phyloP scores from a whole-genome alignment of 116 monocot species.

The Cymodocea nodosa region DNA sequence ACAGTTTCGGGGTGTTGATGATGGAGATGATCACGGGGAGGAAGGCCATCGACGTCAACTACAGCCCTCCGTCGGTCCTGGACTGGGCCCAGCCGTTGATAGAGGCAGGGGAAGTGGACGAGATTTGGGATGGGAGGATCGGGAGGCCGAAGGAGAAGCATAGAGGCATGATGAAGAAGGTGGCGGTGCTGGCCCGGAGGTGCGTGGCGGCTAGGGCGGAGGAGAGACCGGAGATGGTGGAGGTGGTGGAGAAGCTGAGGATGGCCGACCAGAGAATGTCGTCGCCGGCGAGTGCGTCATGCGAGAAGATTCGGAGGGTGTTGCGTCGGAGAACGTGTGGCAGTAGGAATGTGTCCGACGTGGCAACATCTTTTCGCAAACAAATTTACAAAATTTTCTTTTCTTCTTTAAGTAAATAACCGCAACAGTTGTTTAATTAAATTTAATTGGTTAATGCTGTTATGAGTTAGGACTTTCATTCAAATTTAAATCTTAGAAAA shows the following conservation, averaged over 20 bases:
- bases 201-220: slow-evolving; percentile 3
- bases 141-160: not conserved
- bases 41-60: slow-evolving; percentile 31
- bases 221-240: slow-evolving; percentile 14
- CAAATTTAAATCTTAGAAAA: too few species aligned
- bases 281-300: not conserved
- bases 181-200: slow-evolving; percentile 3
- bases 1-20: slow-evolving; percentile 57
- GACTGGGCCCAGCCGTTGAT: slow-evolving; percentile 31
- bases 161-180: not conserved
- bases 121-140: slow-evolving; percentile 26
- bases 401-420: too few species aligned
- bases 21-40: slow-evolving; percentile 44
- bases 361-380: not conserved
- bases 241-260: slow-evolving; percentile 4
- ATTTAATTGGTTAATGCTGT: too few species aligned
- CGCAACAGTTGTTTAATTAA: too few species aligned
- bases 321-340: not conserved
- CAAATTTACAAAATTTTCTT: too few species aligned
- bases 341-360: slow-evolving; percentile 1
- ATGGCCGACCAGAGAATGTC: not conserved
- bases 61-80: slow-evolving; percentile 23
- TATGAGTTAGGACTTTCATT: too few species aligned
- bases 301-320: not conserved
- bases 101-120: not conserved